Evolutionary conservation across 2,329 filamentous ascomycete species (phyloP).

Genomic region (Epichloe sp.): DNA sequence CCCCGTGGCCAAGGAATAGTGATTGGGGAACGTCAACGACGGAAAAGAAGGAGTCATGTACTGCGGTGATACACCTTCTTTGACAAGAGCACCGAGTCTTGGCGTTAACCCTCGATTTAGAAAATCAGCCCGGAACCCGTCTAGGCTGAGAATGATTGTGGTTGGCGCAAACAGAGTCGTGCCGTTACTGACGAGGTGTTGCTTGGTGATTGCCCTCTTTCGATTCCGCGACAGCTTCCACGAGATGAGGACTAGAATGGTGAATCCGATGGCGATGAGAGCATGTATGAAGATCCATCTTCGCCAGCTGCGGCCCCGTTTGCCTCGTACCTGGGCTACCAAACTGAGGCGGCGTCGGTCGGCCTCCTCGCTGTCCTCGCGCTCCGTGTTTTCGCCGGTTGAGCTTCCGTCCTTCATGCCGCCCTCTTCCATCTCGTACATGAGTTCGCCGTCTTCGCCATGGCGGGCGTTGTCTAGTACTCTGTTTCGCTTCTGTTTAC

Average conservation of each 20-base stretch:
- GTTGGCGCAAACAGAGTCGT: slow-evolving; percentile 83
- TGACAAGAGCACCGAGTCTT: slow-evolving; percentile 62
- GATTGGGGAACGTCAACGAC: slow-evolving; percentile 92
- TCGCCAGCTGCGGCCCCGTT: slow-evolving; percentile 39
- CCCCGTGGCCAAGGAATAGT: slow-evolving; percentile 86
- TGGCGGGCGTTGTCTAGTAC: slow-evolving; percentile 39
- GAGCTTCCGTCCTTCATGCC: slow-evolving; percentile 53
- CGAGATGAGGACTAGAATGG: slow-evolving; percentile 41
- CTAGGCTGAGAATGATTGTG: slow-evolving; percentile 83
- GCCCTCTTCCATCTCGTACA: slow-evolving; percentile 87
- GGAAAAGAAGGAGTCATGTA: slow-evolving; percentile 95
- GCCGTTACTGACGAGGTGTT: slow-evolving; percentile 54
- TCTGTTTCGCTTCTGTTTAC: slow-evolving; percentile 39
- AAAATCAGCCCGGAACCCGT: slow-evolving; percentile 94
- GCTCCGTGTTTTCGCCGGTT: slow-evolving; percentile 48
- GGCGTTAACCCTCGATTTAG: slow-evolving; percentile 74
- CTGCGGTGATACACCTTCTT: slow-evolving; percentile 72
- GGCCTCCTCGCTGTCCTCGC: slow-evolving; percentile 45
- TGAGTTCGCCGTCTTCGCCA: slow-evolving; percentile 61
- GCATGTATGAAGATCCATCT: slow-evolving; percentile 41
- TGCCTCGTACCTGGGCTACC: slow-evolving; percentile 31
- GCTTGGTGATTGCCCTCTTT: slow-evolving; percentile 18
- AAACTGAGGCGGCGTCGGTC: slow-evolving; percentile 39
- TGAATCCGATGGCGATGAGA: slow-evolving; percentile 39
- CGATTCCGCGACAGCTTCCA: slow-evolving; percentile 44